Evolutionary conservation across 257 asterid genomes (phyloP).

Genomic region (Leonotis leonurus): DNA sequence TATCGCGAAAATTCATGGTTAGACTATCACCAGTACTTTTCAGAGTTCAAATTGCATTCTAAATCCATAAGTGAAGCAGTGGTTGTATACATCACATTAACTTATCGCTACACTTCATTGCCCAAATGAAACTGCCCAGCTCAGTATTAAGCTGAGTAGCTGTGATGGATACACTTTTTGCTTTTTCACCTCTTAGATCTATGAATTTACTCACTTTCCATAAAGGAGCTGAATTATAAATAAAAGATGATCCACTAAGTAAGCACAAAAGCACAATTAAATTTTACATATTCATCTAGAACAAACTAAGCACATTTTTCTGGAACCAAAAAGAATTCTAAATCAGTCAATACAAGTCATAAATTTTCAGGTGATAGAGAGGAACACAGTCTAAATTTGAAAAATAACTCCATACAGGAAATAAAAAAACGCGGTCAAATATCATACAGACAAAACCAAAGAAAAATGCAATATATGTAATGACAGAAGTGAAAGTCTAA

Average conservation of each 20-base stretch:
- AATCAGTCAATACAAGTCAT: not conserved
- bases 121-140: not conserved
- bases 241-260: too few relatives aligned
- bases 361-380: not conserved
- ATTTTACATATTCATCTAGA: not conserved
- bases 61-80: not conserved
- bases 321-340: not conserved
- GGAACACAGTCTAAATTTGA: not conserved
- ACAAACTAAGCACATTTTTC: not conserved
- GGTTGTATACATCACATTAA: not conserved
- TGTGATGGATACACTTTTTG: too few relatives aligned
- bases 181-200: too few relatives aligned
- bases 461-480: not conserved
- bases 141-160: too few relatives aligned
- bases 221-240: too few relatives aligned
- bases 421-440: not conserved
- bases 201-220: too few relatives aligned
- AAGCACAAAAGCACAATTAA: too few relatives aligned
- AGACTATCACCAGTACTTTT: not conserved
- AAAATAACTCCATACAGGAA: slow-evolving; percentile 1
- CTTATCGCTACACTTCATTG: too few relatives aligned
- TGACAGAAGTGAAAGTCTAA: slow-evolving; percentile 4
- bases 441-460: not conserved
- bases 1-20: slow-evolving; percentile 23
- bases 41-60: not conserved